Percentiles rank a stretch among this genome's conserved stretches.
Conservation (phyloP, 2,329 filamentous ascomycete species). For the Monosporascus ibericus region DNA sequence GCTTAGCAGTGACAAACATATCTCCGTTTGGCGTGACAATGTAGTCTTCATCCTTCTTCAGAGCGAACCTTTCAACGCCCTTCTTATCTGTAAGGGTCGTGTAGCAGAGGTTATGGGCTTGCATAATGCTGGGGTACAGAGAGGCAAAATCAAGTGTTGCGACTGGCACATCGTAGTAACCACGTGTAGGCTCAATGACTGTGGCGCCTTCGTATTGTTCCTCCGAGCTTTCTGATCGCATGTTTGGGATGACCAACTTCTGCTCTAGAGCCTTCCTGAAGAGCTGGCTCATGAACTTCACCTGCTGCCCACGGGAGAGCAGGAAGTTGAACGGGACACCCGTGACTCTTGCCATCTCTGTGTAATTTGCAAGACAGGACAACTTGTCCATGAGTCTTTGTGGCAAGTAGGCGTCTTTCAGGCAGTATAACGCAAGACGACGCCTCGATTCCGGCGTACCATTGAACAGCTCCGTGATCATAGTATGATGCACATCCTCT, state of each 20-base stretch:
- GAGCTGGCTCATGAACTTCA: slow-evolving; percentile 95
- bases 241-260: slow-evolving; percentile 87
- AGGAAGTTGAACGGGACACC: slow-evolving; percentile 96
- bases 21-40: slow-evolving; percentile 94
- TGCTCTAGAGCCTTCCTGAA: slow-evolving; percentile 94
- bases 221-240: slow-evolving; percentile 62
- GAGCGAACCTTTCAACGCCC: slow-evolving; percentile 65
- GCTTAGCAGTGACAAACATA: slow-evolving; percentile 80
- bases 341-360: slow-evolving; percentile 98
- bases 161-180: slow-evolving; percentile 91
- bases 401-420: slow-evolving; percentile 95
- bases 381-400: slow-evolving; percentile 95
- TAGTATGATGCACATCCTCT: slow-evolving; percentile 96
- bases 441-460: slow-evolving; percentile 89
- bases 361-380: slow-evolving; percentile 98
- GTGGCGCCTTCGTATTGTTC: slow-evolving; percentile 98
- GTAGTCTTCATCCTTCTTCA: slow-evolving; percentile 90
- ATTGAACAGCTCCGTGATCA: slow-evolving; percentile 98
- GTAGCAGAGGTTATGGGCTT: slow-evolving; percentile 97
- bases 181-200: slow-evolving; percentile 89
- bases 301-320: slow-evolving; percentile 85
- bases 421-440: slow-evolving; percentile 86
- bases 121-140: slow-evolving; percentile 97
- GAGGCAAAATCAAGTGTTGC: slow-evolving; percentile 98
- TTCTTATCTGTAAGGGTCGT: slow-evolving; percentile 82